These are phyloP conservation scores for Saitoella complicata DNA, from an alignment of 805 yeast species.

Conservation along the genomic window DNA sequence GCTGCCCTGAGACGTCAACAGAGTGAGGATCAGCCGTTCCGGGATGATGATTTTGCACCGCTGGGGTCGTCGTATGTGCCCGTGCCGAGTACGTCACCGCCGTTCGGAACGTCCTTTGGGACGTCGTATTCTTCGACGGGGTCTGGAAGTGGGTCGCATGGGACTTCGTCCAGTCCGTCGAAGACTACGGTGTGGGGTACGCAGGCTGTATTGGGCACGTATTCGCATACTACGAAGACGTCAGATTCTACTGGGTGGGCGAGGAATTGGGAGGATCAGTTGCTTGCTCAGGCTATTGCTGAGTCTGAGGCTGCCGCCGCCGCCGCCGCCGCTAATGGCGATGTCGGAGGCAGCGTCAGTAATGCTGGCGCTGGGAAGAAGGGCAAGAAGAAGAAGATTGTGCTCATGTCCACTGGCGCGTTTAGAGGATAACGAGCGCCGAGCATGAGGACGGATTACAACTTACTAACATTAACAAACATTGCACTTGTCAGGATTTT, in stretches of 20 bases:
- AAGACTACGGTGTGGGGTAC: slow-evolving; percentile 70
- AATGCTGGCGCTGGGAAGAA: slow-evolving; percentile 20
- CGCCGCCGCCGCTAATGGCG: too few species aligned
- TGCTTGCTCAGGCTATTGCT: slow-evolving; percentile 30
- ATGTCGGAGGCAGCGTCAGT: slow-evolving; percentile 13
- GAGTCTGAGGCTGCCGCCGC: too few species aligned
- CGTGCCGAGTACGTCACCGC: neutral
- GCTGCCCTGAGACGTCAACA: neutral
- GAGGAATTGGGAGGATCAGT: slow-evolving; percentile 25
- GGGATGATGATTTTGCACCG: neutral
- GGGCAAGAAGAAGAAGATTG: slow-evolving; percentile 30
- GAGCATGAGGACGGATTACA: neutral
- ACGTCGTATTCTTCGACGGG: slow-evolving; percentile 6
- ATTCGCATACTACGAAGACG: slow-evolving; percentile 23
- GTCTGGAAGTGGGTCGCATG: slow-evolving; percentile 2
- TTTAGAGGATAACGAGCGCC: neutral
- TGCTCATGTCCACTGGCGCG: slow-evolving; percentile 11
- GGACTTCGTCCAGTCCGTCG: slow-evolving; percentile 17
- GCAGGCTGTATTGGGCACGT: slow-evolving; percentile 21
- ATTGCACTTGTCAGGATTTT: neutral
- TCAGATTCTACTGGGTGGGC: slow-evolving; percentile 32
- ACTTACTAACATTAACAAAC: neutral
- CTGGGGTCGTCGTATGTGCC: neutral
- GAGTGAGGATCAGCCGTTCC: neutral
- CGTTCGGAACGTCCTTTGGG: slow-evolving; percentile 12